These are phyloP conservation scores for Geosiphon pyriformis DNA, from an alignment of 192 early-diverging fungal species.

Conservation along the genomic window DNA sequence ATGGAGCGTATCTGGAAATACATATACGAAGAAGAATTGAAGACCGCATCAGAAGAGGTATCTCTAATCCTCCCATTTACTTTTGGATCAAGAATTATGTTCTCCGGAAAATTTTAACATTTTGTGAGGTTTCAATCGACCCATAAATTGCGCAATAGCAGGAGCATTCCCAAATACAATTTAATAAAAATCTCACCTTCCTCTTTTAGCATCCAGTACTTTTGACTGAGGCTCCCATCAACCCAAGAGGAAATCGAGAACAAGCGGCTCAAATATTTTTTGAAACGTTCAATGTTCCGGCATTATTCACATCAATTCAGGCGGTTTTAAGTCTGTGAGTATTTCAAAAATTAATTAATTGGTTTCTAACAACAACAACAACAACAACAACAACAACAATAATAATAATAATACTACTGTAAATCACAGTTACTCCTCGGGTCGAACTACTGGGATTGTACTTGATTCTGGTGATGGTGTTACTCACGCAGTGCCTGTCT, in stretches of 20 bases:
- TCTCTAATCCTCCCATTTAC: too few species aligned
- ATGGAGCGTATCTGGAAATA: slow-evolving; percentile 99
- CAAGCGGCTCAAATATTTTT: slow-evolving; percentile 95
- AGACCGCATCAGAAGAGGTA: slow-evolving; percentile 92
- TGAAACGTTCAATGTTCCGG: slow-evolving; percentile 98
- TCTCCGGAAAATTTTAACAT: too few species aligned
- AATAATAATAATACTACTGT: not conserved
- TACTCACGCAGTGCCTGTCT: slow-evolving; percentile 92
- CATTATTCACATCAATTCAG: slow-evolving; percentile 94
- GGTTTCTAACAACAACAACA: not conserved
- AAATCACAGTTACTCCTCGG: slow-evolving; percentile 77
- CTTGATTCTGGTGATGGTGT: slow-evolving; percentile 96
- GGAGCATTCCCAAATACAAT: not conserved
- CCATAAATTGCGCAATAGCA: too few species aligned
- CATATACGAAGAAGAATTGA: slow-evolving; percentile 95
- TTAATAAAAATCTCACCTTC: too few species aligned
- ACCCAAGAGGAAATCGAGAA: slow-evolving; percentile 89
- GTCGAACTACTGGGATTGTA: slow-evolving; percentile 95
- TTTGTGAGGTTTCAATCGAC: too few species aligned
- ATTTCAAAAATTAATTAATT: too few species aligned
- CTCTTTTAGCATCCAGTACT: slow-evolving; percentile 97
- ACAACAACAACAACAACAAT: not conserved
- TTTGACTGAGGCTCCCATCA: slow-evolving; percentile 94
- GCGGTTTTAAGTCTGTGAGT: slow-evolving; percentile 90
- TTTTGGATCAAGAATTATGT: too few species aligned